phyloP scores from a whole-genome alignment of 768 basidiomycete species.

The Floccularia luteovirens region DNA sequence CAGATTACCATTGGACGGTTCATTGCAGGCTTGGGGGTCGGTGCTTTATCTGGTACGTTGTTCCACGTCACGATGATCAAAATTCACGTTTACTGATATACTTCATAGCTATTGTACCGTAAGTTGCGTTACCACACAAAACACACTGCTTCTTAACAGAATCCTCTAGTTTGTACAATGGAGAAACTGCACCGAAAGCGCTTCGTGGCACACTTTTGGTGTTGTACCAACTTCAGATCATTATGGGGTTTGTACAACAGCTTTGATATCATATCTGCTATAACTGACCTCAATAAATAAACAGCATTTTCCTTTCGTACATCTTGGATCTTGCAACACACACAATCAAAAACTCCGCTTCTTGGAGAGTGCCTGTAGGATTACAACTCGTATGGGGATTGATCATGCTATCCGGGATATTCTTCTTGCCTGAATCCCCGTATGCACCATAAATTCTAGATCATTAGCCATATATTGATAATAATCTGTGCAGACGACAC shows the following conservation, averaged over 20 bases:
- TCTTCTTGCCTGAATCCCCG: constrained; percentile 78
- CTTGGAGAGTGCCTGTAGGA: constrained; percentile 73
- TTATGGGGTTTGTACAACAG: constrained; percentile 42
- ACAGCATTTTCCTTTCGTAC: constrained; percentile 67
- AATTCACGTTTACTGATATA: constrained; percentile 2
- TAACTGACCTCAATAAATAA: neutral
- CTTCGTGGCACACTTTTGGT: constrained; percentile 66
- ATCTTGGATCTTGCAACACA: constrained; percentile 66
- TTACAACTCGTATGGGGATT: constrained; percentile 67
- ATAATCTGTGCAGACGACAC: constrained; percentile 42
- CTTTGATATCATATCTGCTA: neutral
- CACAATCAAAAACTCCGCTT: constrained; percentile 43
- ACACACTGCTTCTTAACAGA: constrained; percentile 8
- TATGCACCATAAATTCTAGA: constrained; percentile 21
- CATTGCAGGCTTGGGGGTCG: constrained; percentile 72
- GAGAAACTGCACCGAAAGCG: constrained; percentile 71
- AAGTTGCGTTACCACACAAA: constrained; percentile 8
- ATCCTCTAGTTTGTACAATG: constrained; percentile 53
- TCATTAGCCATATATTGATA: neutral
- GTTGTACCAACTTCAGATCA: constrained; percentile 74
- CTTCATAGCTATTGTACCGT: constrained; percentile 42
- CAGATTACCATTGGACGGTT: constrained; percentile 73
- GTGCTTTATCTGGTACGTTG: constrained; percentile 56
- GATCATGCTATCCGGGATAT: constrained; percentile 58
- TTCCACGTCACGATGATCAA: neutral